Evolutionary conservation across 768 basidiomycete genomes (phyloP), one percentile per base, ranked within the genome.

Genomic region (Xanthoconium stramineum): DNA sequence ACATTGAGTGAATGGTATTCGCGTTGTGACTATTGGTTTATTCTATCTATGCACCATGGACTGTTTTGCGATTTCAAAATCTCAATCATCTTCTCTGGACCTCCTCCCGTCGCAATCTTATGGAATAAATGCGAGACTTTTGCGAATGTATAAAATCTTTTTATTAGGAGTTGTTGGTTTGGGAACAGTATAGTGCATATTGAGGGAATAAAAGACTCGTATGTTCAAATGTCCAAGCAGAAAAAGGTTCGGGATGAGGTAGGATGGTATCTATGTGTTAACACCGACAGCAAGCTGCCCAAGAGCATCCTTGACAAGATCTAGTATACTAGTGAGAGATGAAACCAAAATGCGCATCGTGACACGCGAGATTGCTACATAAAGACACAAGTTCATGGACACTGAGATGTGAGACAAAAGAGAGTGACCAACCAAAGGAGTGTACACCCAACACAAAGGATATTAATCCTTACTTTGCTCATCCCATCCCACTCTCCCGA

Each of bases 391-490:
- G 47, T 53, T 49, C 56, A 69, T 38, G 53, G 44, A 43, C 48
- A 20, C n/a, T 12, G 47, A 55, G 39, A 48, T 47, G 40, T 33
- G 43, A 51, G 37, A 47, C 46, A 33, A 53, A 45, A 50, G 19
- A 47, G 32, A 53, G 42, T 49, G 56, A 63, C 61, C 58, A 46
- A 70, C 68, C 65, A 66, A 69, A 65, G 47, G 62, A 68, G 52
- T 39, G 59, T 70, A 61, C 61, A 59, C 62, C 62, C 54, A 47
- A 59, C 50, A 36, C 43, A 61, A 29, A 30, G 61, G 59, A 60
- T 56, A 56, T 63, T 53, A 54, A 49, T 56, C 52, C 50, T 56
- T 53, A 49, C 54, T 45, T 59, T 50, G 56, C 38, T 40, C 57
- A 50, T 55, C 58, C 39, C 58, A 50, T 57, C 58, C 50, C 49